These are phyloP conservation scores for Pelargonium citronellum DNA, from an alignment of 441 rosid genomes.

Conservation along the genomic window DNA sequence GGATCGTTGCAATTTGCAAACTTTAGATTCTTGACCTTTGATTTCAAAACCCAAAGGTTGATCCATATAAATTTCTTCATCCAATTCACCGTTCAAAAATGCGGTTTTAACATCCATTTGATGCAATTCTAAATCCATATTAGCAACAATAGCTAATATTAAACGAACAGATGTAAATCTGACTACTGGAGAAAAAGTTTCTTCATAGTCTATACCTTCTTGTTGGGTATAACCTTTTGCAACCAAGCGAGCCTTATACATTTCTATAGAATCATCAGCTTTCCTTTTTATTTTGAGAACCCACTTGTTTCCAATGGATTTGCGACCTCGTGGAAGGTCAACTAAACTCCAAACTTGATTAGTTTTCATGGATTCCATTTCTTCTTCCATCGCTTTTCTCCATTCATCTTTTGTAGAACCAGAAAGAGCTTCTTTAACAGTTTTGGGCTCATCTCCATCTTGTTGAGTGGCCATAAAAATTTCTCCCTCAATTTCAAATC, in stretches of 20 bases:
- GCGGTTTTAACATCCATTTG: too few species aligned
- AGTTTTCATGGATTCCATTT: slow-evolving; percentile 8
- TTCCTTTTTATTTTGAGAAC: slow-evolving; percentile 11
- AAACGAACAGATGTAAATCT: neutral
- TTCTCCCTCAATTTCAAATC: neutral
- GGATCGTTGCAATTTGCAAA: neutral
- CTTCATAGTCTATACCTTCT: too few species aligned
- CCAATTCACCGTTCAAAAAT: neutral
- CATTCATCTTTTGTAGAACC: neutral
- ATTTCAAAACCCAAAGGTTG: neutral
- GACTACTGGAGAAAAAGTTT: neutral
- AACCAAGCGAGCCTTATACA: neutral
- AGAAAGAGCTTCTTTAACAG: neutral
- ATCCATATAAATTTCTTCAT: slow-evolving; percentile 8
- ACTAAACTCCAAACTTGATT: neutral
- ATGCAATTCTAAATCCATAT: slow-evolving; percentile 9
- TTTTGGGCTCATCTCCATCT: neutral
- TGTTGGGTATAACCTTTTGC: slow-evolving; percentile 5
- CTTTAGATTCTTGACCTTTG: neutral
- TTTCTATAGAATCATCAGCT: slow-evolving; percentile 3
- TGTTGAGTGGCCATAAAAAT: neutral
- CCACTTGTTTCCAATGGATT: slow-evolving; percentile 10
- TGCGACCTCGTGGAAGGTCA: neutral
- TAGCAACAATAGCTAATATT: slow-evolving; percentile 5
- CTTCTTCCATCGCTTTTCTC: neutral